Conservation (phyloP, 441 rosid genomes). For the Capsella rubella region DNA sequence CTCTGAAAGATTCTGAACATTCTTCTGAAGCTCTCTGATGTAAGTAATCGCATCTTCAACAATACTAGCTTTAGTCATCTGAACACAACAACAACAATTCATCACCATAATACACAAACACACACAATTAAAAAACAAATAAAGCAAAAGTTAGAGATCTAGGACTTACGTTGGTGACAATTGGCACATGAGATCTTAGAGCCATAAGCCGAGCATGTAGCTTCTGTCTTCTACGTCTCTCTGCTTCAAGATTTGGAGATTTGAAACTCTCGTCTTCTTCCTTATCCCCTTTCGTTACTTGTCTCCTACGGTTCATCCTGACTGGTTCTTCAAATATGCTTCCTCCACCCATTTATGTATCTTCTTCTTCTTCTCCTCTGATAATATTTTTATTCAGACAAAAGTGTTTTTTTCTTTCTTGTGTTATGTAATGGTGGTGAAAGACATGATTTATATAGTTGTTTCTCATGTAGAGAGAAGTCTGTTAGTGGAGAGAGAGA, state of each 20-base stretch:
- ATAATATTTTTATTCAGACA: conserved; percentile 26
- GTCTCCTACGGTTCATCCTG: conserved; percentile 38
- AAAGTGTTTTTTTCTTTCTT: background rate
- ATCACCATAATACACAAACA: background rate
- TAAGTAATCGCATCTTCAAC: conserved; percentile 82
- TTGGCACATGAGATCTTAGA: conserved; percentile 78
- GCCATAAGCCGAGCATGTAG: conserved; percentile 72
- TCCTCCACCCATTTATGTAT: conserved; percentile 32
- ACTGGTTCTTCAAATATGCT: conserved; percentile 33
- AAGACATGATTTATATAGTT: conserved; percentile 41
- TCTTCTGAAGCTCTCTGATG: conserved; percentile 64
- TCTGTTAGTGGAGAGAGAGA: conserved; percentile 32
- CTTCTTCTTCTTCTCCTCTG: background rate
- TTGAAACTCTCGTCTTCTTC: conserved; percentile 46
- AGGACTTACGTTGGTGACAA: conserved; percentile 72
- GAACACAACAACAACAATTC: background rate
- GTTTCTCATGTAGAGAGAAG: conserved; percentile 38
- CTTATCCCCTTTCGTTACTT: conserved; percentile 41
- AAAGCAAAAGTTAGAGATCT: background rate
- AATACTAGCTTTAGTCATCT: conserved; percentile 89
- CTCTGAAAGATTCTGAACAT: conserved; percentile 54
- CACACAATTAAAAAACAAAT: background rate
- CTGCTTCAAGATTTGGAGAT: conserved; percentile 81
- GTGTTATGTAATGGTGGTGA: conserved; percentile 17
- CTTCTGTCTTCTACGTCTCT: conserved; percentile 79